A percentile compares a stretch with the other conserved stretches of the same genome.
Evolutionary conservation across 2,329 filamentous ascomycete species (phyloP).

Genomic region (Fusarium albidum): DNA sequence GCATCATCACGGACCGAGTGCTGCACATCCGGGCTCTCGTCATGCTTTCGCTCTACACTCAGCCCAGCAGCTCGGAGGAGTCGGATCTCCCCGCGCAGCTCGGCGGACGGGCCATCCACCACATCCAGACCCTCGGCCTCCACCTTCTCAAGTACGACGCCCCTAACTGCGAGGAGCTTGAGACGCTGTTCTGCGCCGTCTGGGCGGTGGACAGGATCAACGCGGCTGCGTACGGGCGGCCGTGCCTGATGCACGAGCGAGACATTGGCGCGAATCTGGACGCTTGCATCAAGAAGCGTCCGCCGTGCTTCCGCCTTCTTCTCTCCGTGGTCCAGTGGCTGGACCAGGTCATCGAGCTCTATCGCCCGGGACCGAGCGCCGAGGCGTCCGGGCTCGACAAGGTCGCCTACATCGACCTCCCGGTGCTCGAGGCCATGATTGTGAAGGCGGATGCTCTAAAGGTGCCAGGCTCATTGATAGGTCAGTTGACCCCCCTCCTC

Average conservation of each 20-base stretch:
- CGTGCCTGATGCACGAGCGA: conserved; percentile 66
- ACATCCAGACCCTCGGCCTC: conserved; percentile 63
- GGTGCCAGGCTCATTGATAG: conserved; percentile 58
- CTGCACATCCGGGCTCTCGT: conserved; percentile 62
- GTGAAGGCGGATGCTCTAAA: conserved; percentile 61
- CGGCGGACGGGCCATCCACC: conserved; percentile 62
- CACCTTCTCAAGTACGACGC: conserved; percentile 57
- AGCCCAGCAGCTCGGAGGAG: conserved; percentile 61
- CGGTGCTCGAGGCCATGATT: conserved; percentile 65
- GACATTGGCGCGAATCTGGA: conserved; percentile 65
- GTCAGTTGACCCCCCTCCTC: conserved; percentile 45
- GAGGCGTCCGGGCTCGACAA: conserved; percentile 52
- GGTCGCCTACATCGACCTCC: conserved; percentile 59
- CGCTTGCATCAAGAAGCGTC: conserved; percentile 58
- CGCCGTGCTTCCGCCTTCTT: conserved; percentile 65
- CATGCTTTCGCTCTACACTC: conserved; percentile 66
- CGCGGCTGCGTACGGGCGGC: conserved; percentile 66
- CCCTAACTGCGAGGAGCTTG: conserved; percentile 51
- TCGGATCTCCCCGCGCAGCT: conserved; percentile 63
- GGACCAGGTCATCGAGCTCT: conserved; percentile 67
- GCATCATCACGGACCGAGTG: conserved; percentile 62
- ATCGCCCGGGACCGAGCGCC: conserved; percentile 60
- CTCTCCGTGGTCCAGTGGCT: conserved; percentile 63
- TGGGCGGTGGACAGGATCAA: conserved; percentile 70
- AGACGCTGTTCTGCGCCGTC: conserved; percentile 64